A percentile compares a stretch with the other conserved stretches of the same genome.
Evolutionary conservation across 2,329 filamentous ascomycete species (phyloP).

Genomic region (Clonostachys rhizophaga): DNA sequence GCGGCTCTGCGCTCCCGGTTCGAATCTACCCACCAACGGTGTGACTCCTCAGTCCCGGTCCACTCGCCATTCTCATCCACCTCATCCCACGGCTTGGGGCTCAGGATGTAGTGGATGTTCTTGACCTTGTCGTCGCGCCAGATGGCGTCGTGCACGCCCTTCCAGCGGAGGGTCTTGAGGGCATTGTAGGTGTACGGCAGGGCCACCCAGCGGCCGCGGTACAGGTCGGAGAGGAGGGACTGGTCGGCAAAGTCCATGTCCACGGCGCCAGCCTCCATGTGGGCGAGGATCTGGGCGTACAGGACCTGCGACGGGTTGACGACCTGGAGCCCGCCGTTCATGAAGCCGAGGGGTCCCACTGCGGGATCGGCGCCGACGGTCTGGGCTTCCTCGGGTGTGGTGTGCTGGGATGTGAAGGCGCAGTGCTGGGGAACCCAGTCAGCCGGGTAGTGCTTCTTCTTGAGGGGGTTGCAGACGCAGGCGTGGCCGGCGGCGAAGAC

Average conservation of each 20-base stretch:
- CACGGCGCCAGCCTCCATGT: constrained; percentile 41
- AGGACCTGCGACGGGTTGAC: constrained; percentile 43
- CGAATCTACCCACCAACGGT: constrained; percentile 50
- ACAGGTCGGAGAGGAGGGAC: constrained; percentile 50
- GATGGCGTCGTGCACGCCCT: constrained; percentile 46
- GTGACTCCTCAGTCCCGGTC: constrained; percentile 39
- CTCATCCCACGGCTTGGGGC: constrained; percentile 59
- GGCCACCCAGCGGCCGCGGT: constrained; percentile 48
- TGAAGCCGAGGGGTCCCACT: constrained; percentile 39
- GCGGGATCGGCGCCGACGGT: constrained; percentile 34
- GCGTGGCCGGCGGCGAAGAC: constrained; percentile 84
- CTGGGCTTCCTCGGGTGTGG: constrained; percentile 39
- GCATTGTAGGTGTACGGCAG: constrained; percentile 60
- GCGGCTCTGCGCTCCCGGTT: constrained; percentile 36
- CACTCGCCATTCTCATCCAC: constrained; percentile 34
- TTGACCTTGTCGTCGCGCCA: constrained; percentile 55
- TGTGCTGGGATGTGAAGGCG: constrained; percentile 52
- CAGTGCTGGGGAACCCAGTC: constrained; percentile 60
- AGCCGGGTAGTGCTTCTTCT: constrained; percentile 72
- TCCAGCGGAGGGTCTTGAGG: constrained; percentile 53
- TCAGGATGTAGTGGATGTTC: constrained; percentile 58
- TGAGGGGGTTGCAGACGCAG: constrained; percentile 80
- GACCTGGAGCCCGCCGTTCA: constrained; percentile 53
- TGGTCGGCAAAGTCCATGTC: constrained; percentile 57
- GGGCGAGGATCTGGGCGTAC: constrained; percentile 43